Conservation (phyloP, 2,329 filamentous ascomycete genomes). For the Blumeria hordei region DNA sequence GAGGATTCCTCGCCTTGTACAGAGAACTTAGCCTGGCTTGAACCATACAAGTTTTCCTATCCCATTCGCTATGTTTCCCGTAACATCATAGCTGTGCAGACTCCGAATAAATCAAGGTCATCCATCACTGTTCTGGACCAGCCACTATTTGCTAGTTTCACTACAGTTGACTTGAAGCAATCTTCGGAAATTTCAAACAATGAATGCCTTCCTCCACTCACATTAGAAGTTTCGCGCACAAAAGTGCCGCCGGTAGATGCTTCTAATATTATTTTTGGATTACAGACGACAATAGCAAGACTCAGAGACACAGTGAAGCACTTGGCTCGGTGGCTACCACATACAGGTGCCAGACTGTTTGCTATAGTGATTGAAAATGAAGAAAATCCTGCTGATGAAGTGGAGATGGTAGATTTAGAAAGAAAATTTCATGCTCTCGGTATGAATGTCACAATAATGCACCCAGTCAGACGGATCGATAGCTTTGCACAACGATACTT, state of each 20-base stretch:
- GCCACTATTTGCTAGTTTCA: slow-evolving; percentile 10
- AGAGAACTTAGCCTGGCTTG: slow-evolving; percentile 11
- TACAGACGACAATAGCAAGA: slow-evolving; percentile 13
- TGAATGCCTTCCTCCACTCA: slow-evolving; percentile 9
- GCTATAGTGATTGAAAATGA: slow-evolving; percentile 14
- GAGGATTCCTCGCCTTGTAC: slow-evolving; percentile 5
- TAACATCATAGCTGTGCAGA: slow-evolving; percentile 9
- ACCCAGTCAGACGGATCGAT: slow-evolving; percentile 9
- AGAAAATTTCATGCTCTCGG: slow-evolving; percentile 8
- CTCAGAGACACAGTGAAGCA: slow-evolving; percentile 13
- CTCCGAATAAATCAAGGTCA: slow-evolving; percentile 5
- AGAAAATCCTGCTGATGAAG: slow-evolving; percentile 8
- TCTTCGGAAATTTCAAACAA: slow-evolving; percentile 6
- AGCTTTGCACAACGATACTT: slow-evolving; percentile 19
- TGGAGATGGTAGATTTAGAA: slow-evolving; percentile 10
- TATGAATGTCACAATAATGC: slow-evolving; percentile 11
- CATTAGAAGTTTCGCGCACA: slow-evolving; percentile 9
- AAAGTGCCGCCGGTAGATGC: slow-evolving; percentile 18
- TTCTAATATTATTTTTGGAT: slow-evolving; percentile 26
- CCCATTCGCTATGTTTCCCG: slow-evolving; percentile 12
- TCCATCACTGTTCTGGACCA: slow-evolving; percentile 10
- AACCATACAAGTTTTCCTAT: slow-evolving; percentile 11
- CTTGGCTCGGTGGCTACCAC: slow-evolving; percentile 13
- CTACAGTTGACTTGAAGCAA: slow-evolving; percentile 6
- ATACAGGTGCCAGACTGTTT: slow-evolving; percentile 11